Percentiles rank a stretch among this genome's conserved stretches.
phyloP scores from a whole-genome alignment of 1,139 yeast genomes.

The Torulaspora globosa region DNA sequence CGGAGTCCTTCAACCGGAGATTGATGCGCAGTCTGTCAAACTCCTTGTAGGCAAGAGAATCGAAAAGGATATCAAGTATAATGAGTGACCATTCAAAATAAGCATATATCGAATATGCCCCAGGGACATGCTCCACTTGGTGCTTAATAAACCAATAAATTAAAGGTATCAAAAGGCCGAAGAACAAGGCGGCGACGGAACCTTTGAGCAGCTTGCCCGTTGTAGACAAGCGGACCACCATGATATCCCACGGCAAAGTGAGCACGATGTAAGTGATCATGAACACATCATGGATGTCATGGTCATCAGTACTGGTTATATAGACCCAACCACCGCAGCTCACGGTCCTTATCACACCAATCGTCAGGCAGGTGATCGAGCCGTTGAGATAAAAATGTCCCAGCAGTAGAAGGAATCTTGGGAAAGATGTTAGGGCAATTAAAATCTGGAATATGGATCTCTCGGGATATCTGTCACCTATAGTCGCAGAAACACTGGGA shows the following conservation, averaged over 20 bases:
- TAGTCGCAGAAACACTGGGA: slow-evolving; percentile 94
- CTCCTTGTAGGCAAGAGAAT: slow-evolving; percentile 71
- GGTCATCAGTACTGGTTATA: slow-evolving; percentile 94
- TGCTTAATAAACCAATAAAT: slow-evolving; percentile 89
- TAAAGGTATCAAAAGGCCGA: slow-evolving; percentile 69
- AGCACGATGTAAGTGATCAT: slow-evolving; percentile 86
- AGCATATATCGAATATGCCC: slow-evolving; percentile 94
- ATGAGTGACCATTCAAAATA: slow-evolving; percentile 92
- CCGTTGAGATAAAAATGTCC: slow-evolving; percentile 47
- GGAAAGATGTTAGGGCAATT: slow-evolving; percentile 74
- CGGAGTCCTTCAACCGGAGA: slow-evolving; percentile 13
- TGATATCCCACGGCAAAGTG: slow-evolving; percentile 86
- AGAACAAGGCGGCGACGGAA: slow-evolving; percentile 57
- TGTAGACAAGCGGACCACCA: slow-evolving; percentile 55
- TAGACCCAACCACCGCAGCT: slow-evolving; percentile 99
- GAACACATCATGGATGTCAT: slow-evolving; percentile 90
- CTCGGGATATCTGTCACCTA: slow-evolving; percentile 96
- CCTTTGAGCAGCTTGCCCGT: slow-evolving; percentile 50
- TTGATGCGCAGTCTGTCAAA: slow-evolving; percentile 43
- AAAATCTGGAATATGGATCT: slow-evolving; percentile 84
- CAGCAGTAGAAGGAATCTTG: slow-evolving; percentile 70
- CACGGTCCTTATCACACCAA: slow-evolving; percentile 77
- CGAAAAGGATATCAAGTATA: slow-evolving; percentile 76
- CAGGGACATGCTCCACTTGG: slow-evolving; percentile 78
- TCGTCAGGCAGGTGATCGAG: slow-evolving; percentile 35